Evolutionary conservation across 352 stramenopile species (phyloP), one percentile per base, ranked within the genome.

Genomic region (Sclerospora graminicola): DNA sequence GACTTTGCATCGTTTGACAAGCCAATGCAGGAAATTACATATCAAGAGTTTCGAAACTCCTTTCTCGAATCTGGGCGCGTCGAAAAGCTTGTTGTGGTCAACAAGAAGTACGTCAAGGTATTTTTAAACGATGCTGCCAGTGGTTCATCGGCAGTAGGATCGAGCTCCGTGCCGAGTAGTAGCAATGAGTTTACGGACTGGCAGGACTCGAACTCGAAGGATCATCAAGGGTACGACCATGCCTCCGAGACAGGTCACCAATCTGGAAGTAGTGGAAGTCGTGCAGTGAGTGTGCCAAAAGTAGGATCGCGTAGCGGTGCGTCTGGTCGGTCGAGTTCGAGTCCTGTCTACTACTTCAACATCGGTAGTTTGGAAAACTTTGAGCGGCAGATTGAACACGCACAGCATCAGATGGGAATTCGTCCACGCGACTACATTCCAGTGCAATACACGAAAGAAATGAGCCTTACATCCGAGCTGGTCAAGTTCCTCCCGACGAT

Each of bases 361-460:
- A 99, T 99, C 57, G 95, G 95, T 14, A 97, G 78, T 49, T 92
- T 99, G 8, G 95, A 99, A 47, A 90, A 73, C 18, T 99, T 99
- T 52, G 95, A 99, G 73, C 74, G 93, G 19, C 97, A 98, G 63
- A 63, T 99, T 24, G 95, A 98, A 48, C 83, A 96, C 45, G 94
- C 94, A 6, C 96, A 99, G 69, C 78, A 91, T 31, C 82, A 95
- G 54, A 70, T 99, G 34, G 89, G 92, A n/a, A 97, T 98, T 48
- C 73, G 75, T 20, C 70, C 86, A 3, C 67, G 82, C 18, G 87
- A 98, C 51, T 98, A 97, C 65, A 89, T 99, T 27, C 95, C 95
- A 0, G 92, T 99, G 23, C 93, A 98, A 67, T 98, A 99, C 63
- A 78, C 83, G 20, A 92, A 78, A 43, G 91, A 98, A 73, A 95